Percentiles rank a stretch among this genome's conserved stretches.
These are phyloP conservation scores for Juncus inflexus DNA, from an alignment of 176 grass and related monocot species.

Conservation along the genomic window DNA sequence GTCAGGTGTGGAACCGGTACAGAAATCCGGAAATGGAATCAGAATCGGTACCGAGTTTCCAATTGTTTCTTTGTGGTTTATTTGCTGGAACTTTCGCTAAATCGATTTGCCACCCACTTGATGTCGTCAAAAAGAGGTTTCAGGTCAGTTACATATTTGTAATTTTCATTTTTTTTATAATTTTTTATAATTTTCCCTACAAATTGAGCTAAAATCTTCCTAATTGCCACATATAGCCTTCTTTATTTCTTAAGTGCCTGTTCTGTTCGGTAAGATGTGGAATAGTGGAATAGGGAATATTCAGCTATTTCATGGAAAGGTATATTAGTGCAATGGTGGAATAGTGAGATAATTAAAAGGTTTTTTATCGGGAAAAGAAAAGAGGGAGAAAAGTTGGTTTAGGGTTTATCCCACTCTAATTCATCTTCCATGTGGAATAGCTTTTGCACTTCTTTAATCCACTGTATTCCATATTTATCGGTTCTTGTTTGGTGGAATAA, in stretches of 20 bases:
- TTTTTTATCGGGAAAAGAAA: too few relatives aligned
- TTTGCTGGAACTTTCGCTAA: constrained; percentile 85
- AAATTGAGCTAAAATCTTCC: neutral
- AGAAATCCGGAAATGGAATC: constrained; percentile 51
- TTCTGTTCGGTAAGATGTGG: too few relatives aligned
- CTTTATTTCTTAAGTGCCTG: neutral
- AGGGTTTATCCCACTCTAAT: too few relatives aligned
- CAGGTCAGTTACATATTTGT: constrained; percentile 45
- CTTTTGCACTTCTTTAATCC: too few relatives aligned
- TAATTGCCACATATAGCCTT: neutral
- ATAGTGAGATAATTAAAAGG: too few relatives aligned
- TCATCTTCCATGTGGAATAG: too few relatives aligned
- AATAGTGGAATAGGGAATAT: too few relatives aligned
- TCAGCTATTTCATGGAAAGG: too few relatives aligned
- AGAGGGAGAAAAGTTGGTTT: too few relatives aligned
- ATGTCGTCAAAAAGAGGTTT: constrained; percentile 96
- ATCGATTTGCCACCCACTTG: constrained; percentile 83
- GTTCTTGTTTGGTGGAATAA: too few relatives aligned
- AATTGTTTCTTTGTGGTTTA: constrained; percentile 93
- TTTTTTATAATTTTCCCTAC: constrained; percentile 1
- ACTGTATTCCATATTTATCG: too few relatives aligned
- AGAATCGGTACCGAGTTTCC: constrained; percentile 67
- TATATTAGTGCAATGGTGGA: too few relatives aligned
- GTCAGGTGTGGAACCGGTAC: constrained; percentile 78
- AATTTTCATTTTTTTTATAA: neutral